Base-by-base conservation (phyloP, 768 basidiomycete species). In the Fomitopsis serialis region DNA sequence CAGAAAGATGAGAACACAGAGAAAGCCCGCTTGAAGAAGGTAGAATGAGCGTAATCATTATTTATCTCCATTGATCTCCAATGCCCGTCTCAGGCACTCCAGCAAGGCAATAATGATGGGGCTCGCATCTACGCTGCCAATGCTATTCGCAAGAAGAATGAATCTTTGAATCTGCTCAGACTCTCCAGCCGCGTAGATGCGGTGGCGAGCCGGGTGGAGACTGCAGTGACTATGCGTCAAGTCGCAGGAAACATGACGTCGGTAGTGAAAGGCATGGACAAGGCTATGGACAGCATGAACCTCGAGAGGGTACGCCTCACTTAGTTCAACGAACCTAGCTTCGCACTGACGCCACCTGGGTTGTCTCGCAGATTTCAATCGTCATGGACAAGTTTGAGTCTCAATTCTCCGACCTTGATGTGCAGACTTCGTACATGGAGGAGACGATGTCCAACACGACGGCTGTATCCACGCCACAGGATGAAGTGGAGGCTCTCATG, bases 371-470 rank as follows among this genome's bases (percentile, higher is more conserved):
- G 96, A 98, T 99, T 65, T 96, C 97, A 12, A 70, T 92, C 51
- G 92, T 99, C 32, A 98, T 99, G 97, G 97, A 98, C 75, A 98
- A 94, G 73, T 99, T 99, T 71, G 97, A 99, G 69, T 59, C 85
- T 5, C 96, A 98, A 61, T 98, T 98, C 73, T 78, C 92, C 35
- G 97, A 98, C 68, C 82, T 99, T 19, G 97, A 98, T 66, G 97
- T 99, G 7, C 96, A 98, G 69, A 96, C 97, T 17, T 89, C 86
- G 5, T 95, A 96, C 72, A 96, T 99, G 93, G 97, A 98, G 65
- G 91, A 93, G 54, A 87, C 94, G 36, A 98, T 99, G 88, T 84
- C 85, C 10, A 81, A 88, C 51, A 92, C 95, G 22, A 96, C 92
- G 2, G 97, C 95, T 19, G 81, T 89, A 37, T 86, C 92, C 12